Base-by-base conservation (phyloP, 176 grass and related monocot species). In the Musa acuminata region DNA sequence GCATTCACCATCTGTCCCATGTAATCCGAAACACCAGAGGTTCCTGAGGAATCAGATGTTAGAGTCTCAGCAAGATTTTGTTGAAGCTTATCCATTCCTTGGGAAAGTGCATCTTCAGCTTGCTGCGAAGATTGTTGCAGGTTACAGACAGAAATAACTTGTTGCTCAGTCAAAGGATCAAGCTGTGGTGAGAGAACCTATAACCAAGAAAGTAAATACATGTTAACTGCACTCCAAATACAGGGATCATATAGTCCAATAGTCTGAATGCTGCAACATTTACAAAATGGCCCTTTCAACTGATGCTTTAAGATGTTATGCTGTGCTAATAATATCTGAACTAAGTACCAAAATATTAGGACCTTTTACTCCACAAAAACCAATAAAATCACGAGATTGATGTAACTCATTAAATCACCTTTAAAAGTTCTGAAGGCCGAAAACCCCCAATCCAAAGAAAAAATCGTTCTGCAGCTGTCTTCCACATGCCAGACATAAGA, bases 361-460 rank as follows among this genome's bases (percentile, higher is more conserved):
- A 71, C 20, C 1, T n/a, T 21, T 51, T 71, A 21, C 68, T 71
- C 49, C 35, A 49, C 8, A 52, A 51, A 51, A 26, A 20, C 10
- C 6, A 77, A 16, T 60, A n/a, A 8, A 23, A 48, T 35, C 48
- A 59, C 11, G 6, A 24, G 2, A 29, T 12, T 53, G 11, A 17
- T 74, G 17, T 25, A 74, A 17, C 14, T 62, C 58, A 65, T 22
- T 17, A 50, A 69, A 52, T 17, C 27, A 88, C 93, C 88, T 99
- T 99, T 75, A 99, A 84, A 66, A 99, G 86, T 57, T 99, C 96
- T 51, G 96, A 99, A 29, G 96, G 96, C 70, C 91, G 88, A 82
- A 99, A 99, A 13, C 96, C 96, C 48, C 96, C 96, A 85, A 95
- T 89, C 96, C 96, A 99, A 29, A 99, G 78, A 69, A 99, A 99